A percentile compares a stretch with the other conserved stretches of the same genome.
Evolutionary conservation across 1,284 basidiomycete genomes (phyloP).

Genomic region (Irpex sp.): DNA sequence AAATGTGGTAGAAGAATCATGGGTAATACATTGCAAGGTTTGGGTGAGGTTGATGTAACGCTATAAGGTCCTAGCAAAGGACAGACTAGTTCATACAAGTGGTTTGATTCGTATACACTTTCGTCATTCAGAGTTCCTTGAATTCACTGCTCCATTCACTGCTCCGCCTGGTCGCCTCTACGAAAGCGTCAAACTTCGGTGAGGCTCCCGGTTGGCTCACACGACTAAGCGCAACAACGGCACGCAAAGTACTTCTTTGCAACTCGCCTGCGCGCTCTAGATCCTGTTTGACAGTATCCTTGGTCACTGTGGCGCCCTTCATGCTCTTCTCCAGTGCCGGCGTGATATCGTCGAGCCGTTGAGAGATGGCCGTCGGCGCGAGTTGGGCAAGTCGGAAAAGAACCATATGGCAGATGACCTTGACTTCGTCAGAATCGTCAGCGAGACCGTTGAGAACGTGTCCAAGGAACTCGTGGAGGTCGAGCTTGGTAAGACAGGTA

Average conservation of each 20-base stretch:
- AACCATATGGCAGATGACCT: slow-evolving; percentile 96
- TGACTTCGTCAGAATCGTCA: slow-evolving; percentile 96
- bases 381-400: slow-evolving; percentile 91
- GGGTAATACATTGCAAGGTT: no score
- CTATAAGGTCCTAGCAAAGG: no score
- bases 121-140: slow-evolving; percentile 55
- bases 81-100: no score
- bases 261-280: slow-evolving; percentile 93
- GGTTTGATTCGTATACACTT: no score
- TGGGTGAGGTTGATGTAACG: no score
- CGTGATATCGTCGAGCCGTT: slow-evolving; percentile 89
- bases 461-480: slow-evolving; percentile 87
- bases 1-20: no score
- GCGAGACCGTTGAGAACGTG: slow-evolving; percentile 87
- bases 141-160: slow-evolving; percentile 75
- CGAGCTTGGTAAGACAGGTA: slow-evolving; percentile 89
- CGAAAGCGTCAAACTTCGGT: slow-evolving; percentile 81
- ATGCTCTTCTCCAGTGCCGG: slow-evolving; percentile 88
- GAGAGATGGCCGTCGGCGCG: slow-evolving; percentile 84
- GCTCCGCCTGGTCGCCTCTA: slow-evolving; percentile 74
- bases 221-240: slow-evolving; percentile 87
- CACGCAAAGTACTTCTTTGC: slow-evolving; percentile 89
- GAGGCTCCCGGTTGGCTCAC: slow-evolving; percentile 67
- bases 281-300: slow-evolving; percentile 97
- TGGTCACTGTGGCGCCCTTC: slow-evolving; percentile 91